Percentiles rank a stretch among this genome's conserved stretches.
These are phyloP conservation scores for Candolleomyces aberdarensis DNA, from an alignment of 768 basidiomycete species.

Conservation along the genomic window DNA sequence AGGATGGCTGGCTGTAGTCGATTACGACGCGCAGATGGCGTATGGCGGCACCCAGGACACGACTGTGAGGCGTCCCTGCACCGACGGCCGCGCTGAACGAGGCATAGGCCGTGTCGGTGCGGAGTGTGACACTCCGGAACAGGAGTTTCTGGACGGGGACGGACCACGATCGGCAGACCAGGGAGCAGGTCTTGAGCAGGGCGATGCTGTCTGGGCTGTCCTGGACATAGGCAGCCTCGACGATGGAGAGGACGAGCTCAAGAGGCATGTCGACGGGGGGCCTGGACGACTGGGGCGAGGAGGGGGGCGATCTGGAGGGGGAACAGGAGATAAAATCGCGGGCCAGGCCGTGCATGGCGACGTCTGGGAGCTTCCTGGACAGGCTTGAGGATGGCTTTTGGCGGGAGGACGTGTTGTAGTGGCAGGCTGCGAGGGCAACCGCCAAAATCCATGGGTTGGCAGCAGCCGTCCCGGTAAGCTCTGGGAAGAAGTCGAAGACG, in stretches of 20 bases:
- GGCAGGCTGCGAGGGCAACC: constrained; percentile 1
- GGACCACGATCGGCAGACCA: constrained; percentile 70
- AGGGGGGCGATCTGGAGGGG: not conserved
- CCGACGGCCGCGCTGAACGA: constrained; percentile 54
- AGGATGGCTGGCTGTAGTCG: constrained; percentile 65
- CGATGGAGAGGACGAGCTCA: constrained; percentile 60
- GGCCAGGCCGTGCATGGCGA: constrained; percentile 6
- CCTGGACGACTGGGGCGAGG: constrained; percentile 2
- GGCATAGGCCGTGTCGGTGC: constrained; percentile 48
- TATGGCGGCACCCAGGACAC: constrained; percentile 51
- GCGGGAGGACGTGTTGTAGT: not conserved
- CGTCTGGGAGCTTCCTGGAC: not conserved
- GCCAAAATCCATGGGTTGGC: constrained; percentile 3
- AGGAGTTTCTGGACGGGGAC: constrained; percentile 60
- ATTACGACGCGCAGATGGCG: constrained; percentile 51
- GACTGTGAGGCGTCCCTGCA: constrained; percentile 43
- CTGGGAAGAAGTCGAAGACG: constrained; percentile 7
- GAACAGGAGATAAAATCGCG: constrained; percentile 9
- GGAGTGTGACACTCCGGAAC: constrained; percentile 55
- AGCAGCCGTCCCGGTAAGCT: constrained; percentile 6
- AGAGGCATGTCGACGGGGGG: constrained; percentile 42
- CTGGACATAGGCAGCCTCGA: constrained; percentile 50
- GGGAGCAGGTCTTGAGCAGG: constrained; percentile 51
- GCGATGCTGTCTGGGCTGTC: constrained; percentile 21
- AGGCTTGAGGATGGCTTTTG: too few species aligned